phyloP scores from a whole-genome alignment of 176 grass and related monocot species.

The Musa itinerans region DNA sequence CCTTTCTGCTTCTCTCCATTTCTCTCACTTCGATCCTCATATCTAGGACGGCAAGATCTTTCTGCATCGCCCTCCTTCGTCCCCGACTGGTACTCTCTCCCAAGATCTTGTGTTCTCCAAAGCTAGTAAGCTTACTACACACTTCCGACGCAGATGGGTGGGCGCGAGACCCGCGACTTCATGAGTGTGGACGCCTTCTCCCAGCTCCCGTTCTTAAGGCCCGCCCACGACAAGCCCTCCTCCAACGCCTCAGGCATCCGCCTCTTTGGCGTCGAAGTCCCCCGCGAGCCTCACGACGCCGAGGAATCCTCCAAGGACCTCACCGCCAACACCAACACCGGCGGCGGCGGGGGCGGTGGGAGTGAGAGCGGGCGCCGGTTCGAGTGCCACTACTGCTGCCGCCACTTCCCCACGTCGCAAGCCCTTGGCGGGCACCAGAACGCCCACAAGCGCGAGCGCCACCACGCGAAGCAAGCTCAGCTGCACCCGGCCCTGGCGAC shows the following conservation, averaged over 20 bases:
- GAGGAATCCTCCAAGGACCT: background rate
- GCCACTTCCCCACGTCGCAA: conserved; percentile 98
- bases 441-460: conserved; percentile 98
- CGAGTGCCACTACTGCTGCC: conserved; percentile 99
- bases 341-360: conserved; percentile 1
- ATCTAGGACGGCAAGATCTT: no score
- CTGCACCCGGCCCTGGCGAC: conserved; percentile 61
- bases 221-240: conserved; percentile 15
- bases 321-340: background rate
- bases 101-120: no score
- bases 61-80: no score
- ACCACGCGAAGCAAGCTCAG: conserved; percentile 89
- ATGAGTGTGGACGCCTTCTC: conserved; percentile 67
- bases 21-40: no score
- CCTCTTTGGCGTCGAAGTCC: conserved; percentile 82
- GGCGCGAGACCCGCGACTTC: conserved; percentile 44
- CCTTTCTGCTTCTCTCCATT: no score
- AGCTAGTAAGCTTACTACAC: no score
- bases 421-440: conserved; percentile 97
- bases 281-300: conserved; percentile 34
- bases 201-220: conserved; percentile 58
- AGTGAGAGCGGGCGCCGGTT: conserved; percentile 60
- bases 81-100: no score
- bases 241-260: conserved; percentile 31
- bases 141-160: conserved; percentile 34